These are phyloP conservation scores for Allium fistulosum DNA, from an alignment of 106 monocot genomes.

Conservation along the genomic window DNA sequence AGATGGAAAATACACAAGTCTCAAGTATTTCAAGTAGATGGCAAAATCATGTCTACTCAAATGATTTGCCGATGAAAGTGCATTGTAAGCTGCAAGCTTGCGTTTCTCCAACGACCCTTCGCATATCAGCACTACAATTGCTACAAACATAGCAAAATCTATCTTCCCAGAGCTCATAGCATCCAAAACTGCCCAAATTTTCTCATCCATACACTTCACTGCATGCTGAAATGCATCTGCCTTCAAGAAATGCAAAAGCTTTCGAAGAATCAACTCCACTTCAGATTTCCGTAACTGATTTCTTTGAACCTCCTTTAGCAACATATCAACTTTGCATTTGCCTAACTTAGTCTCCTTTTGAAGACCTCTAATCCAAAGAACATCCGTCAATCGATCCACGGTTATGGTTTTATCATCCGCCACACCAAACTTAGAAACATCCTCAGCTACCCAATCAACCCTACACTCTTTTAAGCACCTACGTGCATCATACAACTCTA, in stretches of 20 bases:
- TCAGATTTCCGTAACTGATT: conserved; percentile 15
- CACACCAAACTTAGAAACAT: conserved; percentile 12
- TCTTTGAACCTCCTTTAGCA: conserved; percentile 17
- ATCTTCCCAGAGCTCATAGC: conserved; percentile 16
- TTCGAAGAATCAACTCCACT: conserved; percentile 23
- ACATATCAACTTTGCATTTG: conserved; percentile 6
- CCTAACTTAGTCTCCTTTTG: conserved; percentile 26
- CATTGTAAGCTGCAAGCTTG: conserved; percentile 25
- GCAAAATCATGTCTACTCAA: conserved; percentile 3
- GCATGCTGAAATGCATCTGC: conserved; percentile 20
- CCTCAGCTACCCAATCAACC: conserved; percentile 9
- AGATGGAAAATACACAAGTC: conserved; percentile 18
- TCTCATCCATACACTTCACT: conserved; percentile 19
- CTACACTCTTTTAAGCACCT: conserved; percentile 14
- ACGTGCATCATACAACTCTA: conserved; percentile 26
- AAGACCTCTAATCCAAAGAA: conserved; percentile 20
- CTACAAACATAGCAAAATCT: conserved; percentile 31
- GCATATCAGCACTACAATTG: conserved; percentile 29
- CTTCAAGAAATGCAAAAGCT: conserved; percentile 16
- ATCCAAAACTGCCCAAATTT: conserved; percentile 23
- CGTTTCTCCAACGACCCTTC: conserved; percentile 23
- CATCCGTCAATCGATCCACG: conserved; percentile 9
- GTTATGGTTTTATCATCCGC: conserved; percentile 10
- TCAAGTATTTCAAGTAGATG: conserved; percentile 20
- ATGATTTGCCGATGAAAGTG: conserved; percentile 12